These are phyloP conservation scores for Backusella mclennaniae DNA, from an alignment of 192 early-diverging fungal genomes.

Conservation along the genomic window DNA sequence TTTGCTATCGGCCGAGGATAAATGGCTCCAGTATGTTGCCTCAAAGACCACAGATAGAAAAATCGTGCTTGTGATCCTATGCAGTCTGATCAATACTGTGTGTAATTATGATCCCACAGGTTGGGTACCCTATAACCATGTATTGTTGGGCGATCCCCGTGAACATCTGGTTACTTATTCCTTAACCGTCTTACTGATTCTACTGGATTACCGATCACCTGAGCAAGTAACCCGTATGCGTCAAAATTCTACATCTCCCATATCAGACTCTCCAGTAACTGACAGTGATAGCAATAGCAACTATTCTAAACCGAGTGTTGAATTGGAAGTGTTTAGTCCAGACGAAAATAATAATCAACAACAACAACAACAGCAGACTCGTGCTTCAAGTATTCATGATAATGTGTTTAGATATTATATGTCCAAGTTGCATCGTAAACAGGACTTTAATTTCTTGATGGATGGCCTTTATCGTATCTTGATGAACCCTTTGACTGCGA, in stretches of 20 bases:
- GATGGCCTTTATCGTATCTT: slow-evolving; percentile 79
- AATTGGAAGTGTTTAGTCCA: slow-evolving; percentile 1
- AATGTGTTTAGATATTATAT: slow-evolving; percentile 81
- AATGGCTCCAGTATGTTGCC: slow-evolving; percentile 56
- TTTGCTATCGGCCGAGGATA: slow-evolving; percentile 50
- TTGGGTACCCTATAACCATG: slow-evolving; percentile 90
- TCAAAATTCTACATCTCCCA: not conserved
- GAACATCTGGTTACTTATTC: slow-evolving; percentile 75
- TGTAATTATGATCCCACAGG: slow-evolving; percentile 81
- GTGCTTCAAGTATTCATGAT: slow-evolving; percentile 25
- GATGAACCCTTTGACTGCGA: slow-evolving; percentile 77
- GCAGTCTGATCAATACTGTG: slow-evolving; percentile 85
- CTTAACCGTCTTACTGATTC: slow-evolving; percentile 62
- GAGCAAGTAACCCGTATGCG: slow-evolving; percentile 16
- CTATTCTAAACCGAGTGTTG: not conserved
- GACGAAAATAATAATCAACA: not conserved
- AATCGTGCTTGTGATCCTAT: slow-evolving; percentile 72
- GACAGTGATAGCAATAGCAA: not conserved
- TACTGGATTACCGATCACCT: slow-evolving; percentile 71
- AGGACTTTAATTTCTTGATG: slow-evolving; percentile 82
- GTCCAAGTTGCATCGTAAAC: slow-evolving; percentile 75
- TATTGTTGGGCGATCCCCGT: slow-evolving; percentile 66
- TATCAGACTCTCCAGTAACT: not conserved
- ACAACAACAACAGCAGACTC: not conserved
- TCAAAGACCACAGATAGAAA: slow-evolving; percentile 60